Conservation (phyloP, 805 yeast species). For the Ascoidea tarda region DNA sequence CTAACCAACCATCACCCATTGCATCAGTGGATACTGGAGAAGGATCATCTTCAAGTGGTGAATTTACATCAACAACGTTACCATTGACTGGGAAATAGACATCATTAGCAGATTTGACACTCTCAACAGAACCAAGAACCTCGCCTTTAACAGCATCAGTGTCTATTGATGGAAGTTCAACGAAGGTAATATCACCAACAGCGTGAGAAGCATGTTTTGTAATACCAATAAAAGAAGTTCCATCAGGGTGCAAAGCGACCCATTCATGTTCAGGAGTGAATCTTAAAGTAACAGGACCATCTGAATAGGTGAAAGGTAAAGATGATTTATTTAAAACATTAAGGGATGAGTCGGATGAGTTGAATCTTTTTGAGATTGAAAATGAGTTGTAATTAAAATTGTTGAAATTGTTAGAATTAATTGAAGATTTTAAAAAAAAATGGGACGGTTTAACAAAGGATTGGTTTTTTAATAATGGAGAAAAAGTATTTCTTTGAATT, state of each 20-base stretch:
- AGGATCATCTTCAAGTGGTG: conserved; percentile 51
- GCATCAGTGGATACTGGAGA: conserved; percentile 78
- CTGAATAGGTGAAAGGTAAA: conserved; percentile 6
- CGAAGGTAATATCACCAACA: conserved; percentile 89
- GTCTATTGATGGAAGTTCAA: conserved; percentile 76
- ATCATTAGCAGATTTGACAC: conserved; percentile 89
- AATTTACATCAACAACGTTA: conserved; percentile 59
- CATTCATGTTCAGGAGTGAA: conserved; percentile 92
- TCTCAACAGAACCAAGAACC: conserved; percentile 83
- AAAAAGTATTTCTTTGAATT: too few species aligned
- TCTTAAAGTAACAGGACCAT: conserved; percentile 24
- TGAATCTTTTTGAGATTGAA: conserved; percentile 6
- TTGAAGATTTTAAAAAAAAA: too few species aligned
- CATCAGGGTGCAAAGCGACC: conserved; percentile 77
- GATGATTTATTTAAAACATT: conserved; percentile 5
- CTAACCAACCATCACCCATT: conserved; percentile 89
- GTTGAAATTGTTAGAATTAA: too few species aligned
- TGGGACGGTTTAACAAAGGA: too few species aligned
- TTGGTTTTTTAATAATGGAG: too few species aligned
- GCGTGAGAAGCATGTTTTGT: conserved; percentile 94
- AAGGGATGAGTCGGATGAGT: conserved; percentile 2
- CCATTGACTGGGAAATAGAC: conserved; percentile 83
- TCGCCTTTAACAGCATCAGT: conserved; percentile 55
- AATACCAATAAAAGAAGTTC: conserved; percentile 76
- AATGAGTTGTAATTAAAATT: not conserved